Evolutionary conservation across 148 eudicot genomes (phyloP).

Genomic region (Rhododendron simsii): DNA sequence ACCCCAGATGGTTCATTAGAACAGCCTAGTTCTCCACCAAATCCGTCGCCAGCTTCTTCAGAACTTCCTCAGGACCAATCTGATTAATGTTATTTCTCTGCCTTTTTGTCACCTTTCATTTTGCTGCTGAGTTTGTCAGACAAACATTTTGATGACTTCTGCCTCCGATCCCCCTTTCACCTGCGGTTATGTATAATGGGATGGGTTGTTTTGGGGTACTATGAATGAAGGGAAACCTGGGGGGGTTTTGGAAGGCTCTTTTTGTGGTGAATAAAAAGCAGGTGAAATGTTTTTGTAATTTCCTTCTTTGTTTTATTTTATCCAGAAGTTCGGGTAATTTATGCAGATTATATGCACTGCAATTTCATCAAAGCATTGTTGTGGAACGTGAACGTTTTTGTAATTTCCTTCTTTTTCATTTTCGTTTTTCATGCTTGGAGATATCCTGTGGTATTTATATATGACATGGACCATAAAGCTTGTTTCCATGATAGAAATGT

Average conservation of each 20-base stretch:
- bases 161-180: constrained; percentile 17
- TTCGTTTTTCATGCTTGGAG: no score
- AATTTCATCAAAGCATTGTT: not conserved
- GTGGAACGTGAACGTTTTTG: not conserved
- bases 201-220: not conserved
- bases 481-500: no score
- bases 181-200: constrained; percentile 1
- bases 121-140: not conserved
- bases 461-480: no score
- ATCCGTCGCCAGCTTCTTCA: constrained; percentile 7
- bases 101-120: not conserved
- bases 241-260: constrained; percentile 10
- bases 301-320: not conserved
- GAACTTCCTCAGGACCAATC: constrained; percentile 18
- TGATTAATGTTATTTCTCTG: constrained; percentile 9
- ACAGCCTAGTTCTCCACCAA: constrained; percentile 18
- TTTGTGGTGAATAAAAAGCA: constrained; percentile 25
- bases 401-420: no score
- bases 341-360: not conserved
- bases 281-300: constrained; percentile 8
- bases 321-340: not conserved
- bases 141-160: not conserved
- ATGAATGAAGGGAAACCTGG: not conserved
- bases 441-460: no score
- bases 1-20: constrained; percentile 15